These are phyloP conservation scores for Cercospora canescens DNA, from an alignment of 2,329 filamentous ascomycete genomes.

Conservation along the genomic window DNA sequence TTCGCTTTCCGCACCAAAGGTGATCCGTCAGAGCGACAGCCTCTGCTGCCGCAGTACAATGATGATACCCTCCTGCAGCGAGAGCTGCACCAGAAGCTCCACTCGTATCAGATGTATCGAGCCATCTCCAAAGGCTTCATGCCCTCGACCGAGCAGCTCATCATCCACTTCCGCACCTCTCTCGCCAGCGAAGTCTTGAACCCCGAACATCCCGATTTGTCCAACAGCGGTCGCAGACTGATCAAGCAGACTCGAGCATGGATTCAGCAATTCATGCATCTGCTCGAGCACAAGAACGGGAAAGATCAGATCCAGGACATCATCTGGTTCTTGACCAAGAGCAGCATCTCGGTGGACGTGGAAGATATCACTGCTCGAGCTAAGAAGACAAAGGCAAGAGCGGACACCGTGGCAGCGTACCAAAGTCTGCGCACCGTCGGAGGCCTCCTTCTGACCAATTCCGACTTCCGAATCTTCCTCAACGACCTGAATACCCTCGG, in stretches of 20 bases:
- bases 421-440: conserved; percentile 80
- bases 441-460: conserved; percentile 82
- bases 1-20: conserved; percentile 57
- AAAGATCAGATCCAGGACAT: conserved; percentile 89
- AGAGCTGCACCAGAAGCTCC: conserved; percentile 82
- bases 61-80: conserved; percentile 79
- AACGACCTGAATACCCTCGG: conserved; percentile 77
- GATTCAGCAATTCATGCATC: conserved; percentile 77
- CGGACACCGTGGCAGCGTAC: conserved; percentile 74
- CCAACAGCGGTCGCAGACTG: conserved; percentile 72
- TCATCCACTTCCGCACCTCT: conserved; percentile 76
- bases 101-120: conserved; percentile 87
- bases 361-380: conserved; percentile 63
- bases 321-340: conserved; percentile 78
- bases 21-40: conserved; percentile 63
- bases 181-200: conserved; percentile 78
- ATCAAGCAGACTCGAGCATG: conserved; percentile 71
- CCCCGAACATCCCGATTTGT: conserved; percentile 71
- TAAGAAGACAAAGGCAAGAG: conserved; percentile 63
- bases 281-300: conserved; percentile 79
- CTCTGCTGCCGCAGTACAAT: conserved; percentile 78
- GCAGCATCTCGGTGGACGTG: conserved; percentile 68
- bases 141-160: conserved; percentile 84
- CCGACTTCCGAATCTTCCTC: conserved; percentile 84
- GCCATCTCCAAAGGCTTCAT: conserved; percentile 83